phyloP scores from a whole-genome alignment of 352 stramenopile genomes.

The Pythium chondricola region DNA sequence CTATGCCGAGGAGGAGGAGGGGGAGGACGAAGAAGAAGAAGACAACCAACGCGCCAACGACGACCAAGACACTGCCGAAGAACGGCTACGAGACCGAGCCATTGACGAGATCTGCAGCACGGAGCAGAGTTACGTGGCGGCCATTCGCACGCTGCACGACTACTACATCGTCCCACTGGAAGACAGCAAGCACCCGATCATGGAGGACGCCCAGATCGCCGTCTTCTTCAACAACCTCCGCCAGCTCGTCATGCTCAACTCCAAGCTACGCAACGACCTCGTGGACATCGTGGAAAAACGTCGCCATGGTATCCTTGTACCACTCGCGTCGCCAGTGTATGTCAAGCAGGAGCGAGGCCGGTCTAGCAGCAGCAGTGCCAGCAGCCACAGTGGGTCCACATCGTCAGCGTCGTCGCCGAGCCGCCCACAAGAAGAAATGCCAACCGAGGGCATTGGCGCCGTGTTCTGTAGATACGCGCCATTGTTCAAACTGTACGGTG shows the following conservation, averaged over 20 bases:
- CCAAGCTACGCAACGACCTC: constrained; percentile 71
- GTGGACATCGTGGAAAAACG: constrained; percentile 44
- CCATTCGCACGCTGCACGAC: constrained; percentile 71
- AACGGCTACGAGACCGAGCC: constrained; percentile 37
- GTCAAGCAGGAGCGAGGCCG: neutral
- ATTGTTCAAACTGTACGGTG: constrained; percentile 79
- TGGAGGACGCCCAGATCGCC: constrained; percentile 78
- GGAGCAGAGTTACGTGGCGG: constrained; percentile 68
- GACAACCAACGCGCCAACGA: constrained; percentile 16
- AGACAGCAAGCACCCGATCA: constrained; percentile 70
- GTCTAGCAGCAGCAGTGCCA: constrained; percentile 5
- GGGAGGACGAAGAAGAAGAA: constrained; percentile 15
- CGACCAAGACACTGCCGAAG: constrained; percentile 14
- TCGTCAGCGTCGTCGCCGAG: constrained; percentile 6
- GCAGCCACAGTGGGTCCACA: neutral
- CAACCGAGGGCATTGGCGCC: constrained; percentile 47
- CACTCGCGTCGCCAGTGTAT: constrained; percentile 14
- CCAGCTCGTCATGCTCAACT: constrained; percentile 82
- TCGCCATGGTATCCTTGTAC: constrained; percentile 2
- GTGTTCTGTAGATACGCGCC: constrained; percentile 79
- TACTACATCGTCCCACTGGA: constrained; percentile 78
- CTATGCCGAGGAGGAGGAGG: constrained; percentile 1
- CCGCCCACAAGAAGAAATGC: constrained; percentile 1
- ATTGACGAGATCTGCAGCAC: constrained; percentile 79
- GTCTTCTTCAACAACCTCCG: constrained; percentile 85